Evolutionary conservation across 2,329 filamentous ascomycete species (phyloP), one percentile per base, ranked within the genome.

Genomic region (Pseudogymnoascus sp.): DNA sequence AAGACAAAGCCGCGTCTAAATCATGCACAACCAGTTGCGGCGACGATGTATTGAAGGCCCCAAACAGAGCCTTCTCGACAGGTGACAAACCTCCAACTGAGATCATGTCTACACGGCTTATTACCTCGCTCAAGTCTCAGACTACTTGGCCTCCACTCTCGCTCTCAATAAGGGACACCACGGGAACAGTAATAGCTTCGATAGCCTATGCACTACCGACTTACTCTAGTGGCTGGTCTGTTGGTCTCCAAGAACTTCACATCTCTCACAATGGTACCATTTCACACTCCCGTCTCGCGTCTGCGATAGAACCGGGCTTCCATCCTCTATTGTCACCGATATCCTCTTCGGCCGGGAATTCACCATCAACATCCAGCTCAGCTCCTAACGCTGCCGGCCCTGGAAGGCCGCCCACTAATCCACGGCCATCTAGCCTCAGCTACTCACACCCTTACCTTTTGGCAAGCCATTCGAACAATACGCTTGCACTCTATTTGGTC

Each of bases 201-300:
- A 89, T 97, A 64, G 92, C 91, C 1, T 97, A 96, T 73, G 90
- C 90, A 0, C 85, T 95, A 67, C 86, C 88, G 14, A 89, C 89
- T 1, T 84, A 86, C 68, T 80, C 87, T 2, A 86, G 85, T 47
- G 92, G 92, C 28, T 97, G 92, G 90, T 92, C 89, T 6, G 83
- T 96, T 14, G 92, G 92, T 1, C 84, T 97, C n/a, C 93, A 97
- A 73, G 93, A 97, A 73, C 78, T 97, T 47, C 86, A 88, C 64
- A 81, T 96, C 25, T 70, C 70, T 2, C 66, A 66, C 14, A 61
- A 56, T 2, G 69, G 69, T 5, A 61, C 50, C 7, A 72, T 83
- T 0, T 69, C 79, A 1, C 74, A 77, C 37, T 83, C 81, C 2
- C 77, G 80, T 5, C 68, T 82, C 3, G 76, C 81, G 14, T 79